phyloP scores from a whole-genome alignment of 768 basidiomycete species.

The Panellus pusillus region DNA sequence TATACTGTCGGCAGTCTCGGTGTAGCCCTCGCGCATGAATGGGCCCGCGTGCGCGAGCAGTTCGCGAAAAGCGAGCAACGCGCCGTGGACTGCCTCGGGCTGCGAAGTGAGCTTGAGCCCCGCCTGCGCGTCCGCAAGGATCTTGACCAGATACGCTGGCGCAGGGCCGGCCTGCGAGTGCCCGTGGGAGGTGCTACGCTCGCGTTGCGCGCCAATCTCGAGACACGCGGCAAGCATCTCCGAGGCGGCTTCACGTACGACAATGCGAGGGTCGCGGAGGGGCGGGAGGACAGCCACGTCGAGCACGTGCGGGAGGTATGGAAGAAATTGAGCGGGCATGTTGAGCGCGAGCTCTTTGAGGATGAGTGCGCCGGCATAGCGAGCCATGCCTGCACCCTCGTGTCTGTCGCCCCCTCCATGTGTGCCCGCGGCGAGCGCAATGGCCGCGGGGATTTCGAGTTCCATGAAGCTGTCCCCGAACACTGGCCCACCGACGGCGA shows the following conservation, averaged over 20 bases:
- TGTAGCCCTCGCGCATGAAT: slow-evolving; percentile 87
- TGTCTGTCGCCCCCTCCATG: slow-evolving; percentile 21
- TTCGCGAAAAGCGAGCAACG: slow-evolving; percentile 68
- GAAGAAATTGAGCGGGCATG: slow-evolving; percentile 62
- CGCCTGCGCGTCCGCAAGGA: slow-evolving; percentile 66
- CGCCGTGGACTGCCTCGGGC: slow-evolving; percentile 72
- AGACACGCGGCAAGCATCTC: slow-evolving; percentile 72
- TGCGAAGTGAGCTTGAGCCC: slow-evolving; percentile 55
- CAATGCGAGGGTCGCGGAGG: slow-evolving; percentile 64
- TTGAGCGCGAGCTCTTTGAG: slow-evolving; percentile 72
- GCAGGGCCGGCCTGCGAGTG: neutral
- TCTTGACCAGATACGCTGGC: slow-evolving; percentile 50
- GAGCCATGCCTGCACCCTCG: slow-evolving; percentile 46
- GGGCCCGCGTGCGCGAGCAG: slow-evolving; percentile 69
- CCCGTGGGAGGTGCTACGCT: slow-evolving; percentile 31
- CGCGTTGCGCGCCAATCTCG: slow-evolving; percentile 59
- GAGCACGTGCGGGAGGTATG: slow-evolving; percentile 62
- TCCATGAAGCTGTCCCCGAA: slow-evolving; percentile 68
- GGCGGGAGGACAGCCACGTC: slow-evolving; percentile 68
- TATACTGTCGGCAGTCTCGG: slow-evolving; percentile 88
- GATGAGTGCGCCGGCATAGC: slow-evolving; percentile 73
- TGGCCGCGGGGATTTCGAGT: slow-evolving; percentile 58
- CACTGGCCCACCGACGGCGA: slow-evolving; percentile 54
- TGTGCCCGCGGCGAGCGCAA: slow-evolving; percentile 50
- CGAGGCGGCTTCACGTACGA: slow-evolving; percentile 72